Evolutionary conservation across 192 early-diverging fungal genomes (phyloP).

Genomic region (Linnemannia hyalina): DNA sequence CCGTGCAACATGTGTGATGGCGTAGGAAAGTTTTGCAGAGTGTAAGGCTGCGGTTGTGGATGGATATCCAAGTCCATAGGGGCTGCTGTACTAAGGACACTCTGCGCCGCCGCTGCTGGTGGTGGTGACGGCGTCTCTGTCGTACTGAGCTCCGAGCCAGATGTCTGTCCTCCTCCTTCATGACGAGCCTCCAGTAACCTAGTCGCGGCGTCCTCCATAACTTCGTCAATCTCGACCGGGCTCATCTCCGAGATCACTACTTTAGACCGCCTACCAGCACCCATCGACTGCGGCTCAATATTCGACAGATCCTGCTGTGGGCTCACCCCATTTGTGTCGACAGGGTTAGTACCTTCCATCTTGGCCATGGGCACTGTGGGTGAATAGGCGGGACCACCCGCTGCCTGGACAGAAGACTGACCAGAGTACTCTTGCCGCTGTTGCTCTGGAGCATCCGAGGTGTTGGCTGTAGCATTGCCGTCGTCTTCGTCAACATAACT

Average conservation of each 20-base stretch:
- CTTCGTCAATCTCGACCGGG: conserved; percentile 33
- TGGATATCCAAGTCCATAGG: conserved; percentile 10
- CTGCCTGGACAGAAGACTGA: neutral
- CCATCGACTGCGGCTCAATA: neutral
- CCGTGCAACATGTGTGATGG: conserved; percentile 5
- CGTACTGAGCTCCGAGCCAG: neutral
- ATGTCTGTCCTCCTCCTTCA: neutral
- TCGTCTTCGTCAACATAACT: conserved; percentile 6
- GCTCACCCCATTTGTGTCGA: neutral
- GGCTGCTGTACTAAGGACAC: neutral
- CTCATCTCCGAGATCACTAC: conserved; percentile 37
- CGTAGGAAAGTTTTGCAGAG: neutral
- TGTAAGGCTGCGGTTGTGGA: neutral
- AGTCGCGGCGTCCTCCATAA: conserved; percentile 32
- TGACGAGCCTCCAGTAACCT: conserved; percentile 23
- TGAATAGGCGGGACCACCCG: neutral
- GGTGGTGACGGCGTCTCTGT: neutral
- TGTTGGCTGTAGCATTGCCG: neutral
- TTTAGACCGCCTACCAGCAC: conserved; percentile 23
- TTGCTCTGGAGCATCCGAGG: neutral
- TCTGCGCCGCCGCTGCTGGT: neutral
- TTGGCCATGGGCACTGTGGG: neutral
- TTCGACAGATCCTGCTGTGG: conserved; percentile 3
- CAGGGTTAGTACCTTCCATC: neutral
- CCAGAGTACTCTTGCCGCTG: neutral